Evolutionary conservation across 2,329 filamentous ascomycete species (phyloP), one percentile per base, ranked within the genome.

Genomic region (Chalaropsis thielavioides): DNA sequence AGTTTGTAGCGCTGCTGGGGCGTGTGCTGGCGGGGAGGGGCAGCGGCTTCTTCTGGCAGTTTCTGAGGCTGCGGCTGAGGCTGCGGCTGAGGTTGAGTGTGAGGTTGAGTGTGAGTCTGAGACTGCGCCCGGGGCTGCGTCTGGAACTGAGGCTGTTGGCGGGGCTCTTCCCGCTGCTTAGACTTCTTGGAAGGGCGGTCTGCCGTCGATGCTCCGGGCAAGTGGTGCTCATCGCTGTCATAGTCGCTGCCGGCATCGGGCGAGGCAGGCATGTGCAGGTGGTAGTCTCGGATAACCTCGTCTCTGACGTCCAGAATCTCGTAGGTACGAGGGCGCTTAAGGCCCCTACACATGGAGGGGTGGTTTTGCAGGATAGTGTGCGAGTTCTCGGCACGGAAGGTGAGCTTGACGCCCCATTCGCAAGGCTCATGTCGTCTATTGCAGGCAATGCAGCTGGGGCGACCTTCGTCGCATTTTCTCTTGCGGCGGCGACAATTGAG

Each of bases 401-500:
- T 74, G 38, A 76, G 70, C 70, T 73, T 74, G 67, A 75, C 68
- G 0, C 74, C 74, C 74, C 74, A 76, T 71, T 74, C 71, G 51
- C 74, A 76, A 0, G 60, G 60, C 61, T 75, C 73, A 31, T 69
- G 69, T 2, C 71, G 70, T 10, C 73, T 71, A 11, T 69, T 67
- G 67, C 74, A 76, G 1, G 72, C 72, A 15, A 73, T 73, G 54
- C 74, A 76, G 1, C 72, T 67, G 6, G 74, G 74, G 0, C 71
- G 72, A 5, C 68, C 68, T 65, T 76, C 74, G 63, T 76, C 74
- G 64, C 74, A 75, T 66, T 75, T 75, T 51, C 74, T 71, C 71
- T 75, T 75, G 69, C 73, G 75, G 43, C 73, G 73, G 7, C 74
- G 73, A 35, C 74, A 75, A 66, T 75, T 75, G 64, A 75, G 72